phyloP scores from a whole-genome alignment of 192 early-diverging fungal species.

The Podila epicladia region DNA sequence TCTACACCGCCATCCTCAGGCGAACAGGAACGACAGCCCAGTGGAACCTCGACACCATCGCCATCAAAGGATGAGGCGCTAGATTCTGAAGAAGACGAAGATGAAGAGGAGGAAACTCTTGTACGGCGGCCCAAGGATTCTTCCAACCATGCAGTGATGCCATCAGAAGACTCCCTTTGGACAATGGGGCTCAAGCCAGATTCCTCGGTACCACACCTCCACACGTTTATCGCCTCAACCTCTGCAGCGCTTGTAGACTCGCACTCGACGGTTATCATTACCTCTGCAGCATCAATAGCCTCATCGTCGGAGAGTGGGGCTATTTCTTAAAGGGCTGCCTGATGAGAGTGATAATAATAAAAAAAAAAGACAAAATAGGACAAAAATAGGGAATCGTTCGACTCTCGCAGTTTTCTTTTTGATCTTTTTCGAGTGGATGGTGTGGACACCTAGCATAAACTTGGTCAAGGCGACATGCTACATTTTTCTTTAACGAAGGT shows the following conservation, averaged over 20 bases:
- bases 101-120: background rate
- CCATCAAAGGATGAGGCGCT: background rate
- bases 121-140: background rate
- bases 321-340: background rate
- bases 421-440: no score
- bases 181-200: no score
- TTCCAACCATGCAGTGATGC: background rate
- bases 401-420: no score
- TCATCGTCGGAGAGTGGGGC: background rate
- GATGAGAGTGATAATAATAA: no score
- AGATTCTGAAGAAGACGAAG: background rate
- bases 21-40: background rate
- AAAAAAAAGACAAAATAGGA: no score
- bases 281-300: background rate
- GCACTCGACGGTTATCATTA: background rate
- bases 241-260: background rate
- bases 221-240: background rate
- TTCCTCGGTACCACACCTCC: background rate
- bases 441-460: background rate
- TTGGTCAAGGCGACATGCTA: background rate
- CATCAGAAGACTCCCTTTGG: no score
- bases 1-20: background rate
- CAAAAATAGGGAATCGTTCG: no score
- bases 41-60: background rate
- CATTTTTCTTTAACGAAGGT: conserved; percentile 36